Evolutionary conservation across 495 filamentous ascomycete genomes (phyloP), one percentile per base, ranked within the genome.

Genomic region (Daldinia caldariorum): DNA sequence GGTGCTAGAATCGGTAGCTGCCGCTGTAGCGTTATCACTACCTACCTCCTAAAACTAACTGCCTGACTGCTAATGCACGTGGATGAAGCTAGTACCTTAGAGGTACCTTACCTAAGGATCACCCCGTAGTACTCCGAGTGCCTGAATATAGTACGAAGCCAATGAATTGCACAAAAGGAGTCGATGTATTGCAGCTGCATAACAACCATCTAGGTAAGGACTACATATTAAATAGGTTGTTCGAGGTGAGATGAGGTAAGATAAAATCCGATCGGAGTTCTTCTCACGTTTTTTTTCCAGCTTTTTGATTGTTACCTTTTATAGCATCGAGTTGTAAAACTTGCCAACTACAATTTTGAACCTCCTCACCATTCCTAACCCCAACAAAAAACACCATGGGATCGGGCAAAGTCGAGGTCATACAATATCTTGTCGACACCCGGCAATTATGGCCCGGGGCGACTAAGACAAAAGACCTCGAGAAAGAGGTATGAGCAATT

Each of bases 391-490:
- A 43, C 38, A 70, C 32, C 39, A 77, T 77, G 75, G 58, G 60
- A 41, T 73, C 72, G 35, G 60, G 41, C 18, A 69, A 70, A 49
- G 63, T 69, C 10, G 50, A 76, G 34, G 56, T 83, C 37, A 76
- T 79, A 53, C 82, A 83, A 67, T 85, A 82, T 76, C 76, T 83
- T 50, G 74, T 85, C 58, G 82, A 85, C 73, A 85, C 83, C 22
- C 78, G 81, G 18, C 14, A 50, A 22, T 78, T 81, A 78, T 85
- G 73, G 71, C 81, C 82, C 41, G 63, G 70, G 39, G 81, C 78
- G n/a, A 76, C 74, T 10, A 57, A 77, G 67, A 81, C 81, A 43
- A 71, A 67, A 18, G 73, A 83, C 6, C 80, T 85, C 16, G 74
- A 78, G 63, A 76, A 65, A 41, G 76, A 79, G 57, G 82, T 82